Evolutionary conservation across 805 yeast species (phyloP), one percentile per base, ranked within the genome.

Genomic region (Pichia eremophila): DNA sequence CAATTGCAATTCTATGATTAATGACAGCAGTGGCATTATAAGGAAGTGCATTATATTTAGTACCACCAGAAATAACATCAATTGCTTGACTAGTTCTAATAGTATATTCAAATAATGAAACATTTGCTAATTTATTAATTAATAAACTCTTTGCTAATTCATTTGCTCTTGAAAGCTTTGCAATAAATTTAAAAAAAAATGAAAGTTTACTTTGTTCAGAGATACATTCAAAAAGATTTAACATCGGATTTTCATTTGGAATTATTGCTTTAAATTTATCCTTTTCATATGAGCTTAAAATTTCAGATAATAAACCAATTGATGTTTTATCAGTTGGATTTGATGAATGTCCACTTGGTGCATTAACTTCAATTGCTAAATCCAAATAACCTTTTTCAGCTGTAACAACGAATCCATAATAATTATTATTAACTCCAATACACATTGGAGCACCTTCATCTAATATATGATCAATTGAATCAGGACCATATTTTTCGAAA

Each of bases 1-100:
- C 57, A 17, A 69, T 67, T 62, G 68, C 31, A 41, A 65, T 70
- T 57, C 93, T 71, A 58, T 83, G 83, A 64, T 85, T 84, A 39
- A 81, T 68, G 34, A 71, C 58, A 43, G 78, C 68, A 32, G 65
- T 62, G 3, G 77, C 76, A 27, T 70, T 64, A 59, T 84, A 90
- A 2, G 95, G 93, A 41, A 85, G 66, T 1, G 93, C 88, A 59
- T 85, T 85, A 28, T 79, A 70, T 63, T 85, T 85, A 47, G 79
- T 73, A 35, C 95, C 95, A 34, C 93, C 93, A 11, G 63, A 58
- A 49, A 85, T 71, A 22, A 81, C 70, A 57, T 82, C 88, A 38
- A 74, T 71, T 0, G 90, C 84, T 62, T 79, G 85, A 8, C 85
- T 73, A 0, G 91, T 83, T 46, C 73, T 68, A 27, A 81, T 65